Evolutionary conservation across 1,284 basidiomycete genomes (phyloP), one percentile per base, ranked within the genome.

Genomic region (Moesziomyces globuligerus): DNA sequence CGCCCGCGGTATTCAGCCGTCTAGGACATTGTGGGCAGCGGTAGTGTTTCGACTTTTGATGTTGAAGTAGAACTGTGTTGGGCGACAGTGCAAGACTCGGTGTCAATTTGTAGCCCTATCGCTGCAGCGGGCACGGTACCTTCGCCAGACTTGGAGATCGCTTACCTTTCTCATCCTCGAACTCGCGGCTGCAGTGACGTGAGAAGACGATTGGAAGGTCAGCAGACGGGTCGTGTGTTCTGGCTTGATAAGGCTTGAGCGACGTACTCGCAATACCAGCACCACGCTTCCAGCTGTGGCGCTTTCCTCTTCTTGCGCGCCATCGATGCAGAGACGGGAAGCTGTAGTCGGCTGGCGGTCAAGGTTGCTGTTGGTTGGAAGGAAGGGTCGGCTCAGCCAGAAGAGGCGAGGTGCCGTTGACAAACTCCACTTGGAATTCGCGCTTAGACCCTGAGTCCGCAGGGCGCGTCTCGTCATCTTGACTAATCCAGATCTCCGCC

Each of bases 41-140:
- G 87, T 98, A 98, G 83, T 98, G 95, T 84, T 98, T 98, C 17
- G 95, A 95, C 85, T 98, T 98, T 83, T 98, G 96, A 83, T 98
- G 95, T 83, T 96, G 93, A 88, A 98, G 91, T 68, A 98, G 88
- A 64, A 98, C 96, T 94, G 55, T 45, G 1, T 34, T 6, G 13
- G 15, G 13, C 13, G 26, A 15, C 15, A 11, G 15, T 24, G 17
- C n/a, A 44, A 25, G 44, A 17, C 23, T 17, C 8, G n/a, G 25
- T 18, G 20, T 21, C 20, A 34, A 7, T 20, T 9, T 38, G 5
- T 13, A 17, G 7, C 26, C 4, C 17, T 13, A 11, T 9, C 11
- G 3, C 26, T 11, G 7, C 8, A 3, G 20, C n/a, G n/a, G n/a
- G n/a, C n/a, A n/a, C n/a, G n/a, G n/a, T n/a, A n/a, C n/a, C n/a